Evolutionary conservation across 1,284 basidiomycete species (phyloP).

Genomic region (Taiwanofungus camphoratus): DNA sequence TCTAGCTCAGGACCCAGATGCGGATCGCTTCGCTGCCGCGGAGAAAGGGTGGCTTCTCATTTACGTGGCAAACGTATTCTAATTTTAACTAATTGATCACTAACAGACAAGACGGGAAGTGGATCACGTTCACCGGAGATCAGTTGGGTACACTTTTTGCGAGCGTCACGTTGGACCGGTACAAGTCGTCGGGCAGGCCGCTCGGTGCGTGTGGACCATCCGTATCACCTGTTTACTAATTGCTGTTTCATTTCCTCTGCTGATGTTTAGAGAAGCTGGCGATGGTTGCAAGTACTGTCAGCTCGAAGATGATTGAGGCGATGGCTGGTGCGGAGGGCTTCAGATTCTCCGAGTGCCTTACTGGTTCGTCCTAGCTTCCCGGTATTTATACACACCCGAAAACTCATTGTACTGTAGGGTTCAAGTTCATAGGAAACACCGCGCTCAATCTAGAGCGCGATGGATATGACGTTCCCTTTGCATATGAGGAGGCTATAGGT

Average conservation of each 20-base stretch:
- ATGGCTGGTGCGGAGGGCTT: conserved; percentile 76
- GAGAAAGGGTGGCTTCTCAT: conserved; percentile 48
- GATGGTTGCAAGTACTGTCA: conserved; percentile 84
- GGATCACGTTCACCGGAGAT: conserved; percentile 79
- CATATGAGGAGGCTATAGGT: conserved; percentile 86
- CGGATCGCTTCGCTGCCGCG: conserved; percentile 79
- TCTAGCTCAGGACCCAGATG: conserved; percentile 82
- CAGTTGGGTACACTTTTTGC: conserved; percentile 79
- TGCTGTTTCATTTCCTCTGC: not conserved
- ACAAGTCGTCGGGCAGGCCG: conserved; percentile 56
- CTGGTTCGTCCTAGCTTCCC: conserved; percentile 40
- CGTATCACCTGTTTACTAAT: not conserved
- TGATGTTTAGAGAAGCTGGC: conserved; percentile 51
- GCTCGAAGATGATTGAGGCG: conserved; percentile 78
- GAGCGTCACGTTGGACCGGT: conserved; percentile 48
- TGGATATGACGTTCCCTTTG: conserved; percentile 74
- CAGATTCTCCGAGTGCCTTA: conserved; percentile 76
- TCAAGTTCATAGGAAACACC: conserved; percentile 83
- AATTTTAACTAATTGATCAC: not conserved
- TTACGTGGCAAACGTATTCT: conserved; percentile 1
- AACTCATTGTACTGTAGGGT: conserved; percentile 39
- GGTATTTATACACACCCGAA: not conserved
- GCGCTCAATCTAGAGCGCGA: conserved; percentile 56
- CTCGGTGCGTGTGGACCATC: conserved; percentile 32
- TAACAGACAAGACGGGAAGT: conserved; percentile 39